Evolutionary conservation across 2,329 filamentous ascomycete genomes (phyloP), one percentile per base, ranked within the genome.

Genomic region (Colletotrichum tropicicola): DNA sequence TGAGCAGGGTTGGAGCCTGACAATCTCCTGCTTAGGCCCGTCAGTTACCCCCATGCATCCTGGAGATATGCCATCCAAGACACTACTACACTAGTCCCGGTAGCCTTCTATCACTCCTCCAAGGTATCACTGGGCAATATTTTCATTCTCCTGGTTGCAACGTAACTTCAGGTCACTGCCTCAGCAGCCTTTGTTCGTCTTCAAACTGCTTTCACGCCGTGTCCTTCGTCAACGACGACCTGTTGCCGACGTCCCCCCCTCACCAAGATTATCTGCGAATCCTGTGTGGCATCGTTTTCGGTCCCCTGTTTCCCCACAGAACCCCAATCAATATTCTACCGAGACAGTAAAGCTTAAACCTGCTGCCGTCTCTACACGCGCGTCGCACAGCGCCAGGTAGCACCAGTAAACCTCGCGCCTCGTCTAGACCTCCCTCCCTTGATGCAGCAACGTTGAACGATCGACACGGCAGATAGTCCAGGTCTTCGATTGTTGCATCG

Each of bases 21-120:
- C 25, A 49, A 60, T 48, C 48, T 55, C 61, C 61, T 65, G 43
- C 56, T 60, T 55, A 47, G 55, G 55, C 47, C 60, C 45, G 54
- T 59, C 47, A 37, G 32, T 17, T 44, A 45, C 49, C 41, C 57
- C 43, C 49, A 27, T 65, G 21, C 56, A 35, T 49, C 41, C 27
- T 60, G 9, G 49, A 45, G 43, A 54, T 35, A 35, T 49, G 56
- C 56, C 41, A 23, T 60, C 32, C 41, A 35, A 25, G 28, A 23
- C 30, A 15, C 27, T 19, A 17, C 6, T 25, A 17, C 17, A 19
- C 32, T 25, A 32, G 32, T 13, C 27, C 56, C 28, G 9, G 17
- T 21, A 35, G 25, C 39, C 39, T n/a, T n/a, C n/a, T n/a, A n/a
- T n/a, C n/a, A n/a, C 37, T 55, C 45, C 28, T 13, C 28, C 44